Evolutionary conservation across 495 filamentous ascomycete genomes (phyloP).

Genomic region (Glonium stellatum): DNA sequence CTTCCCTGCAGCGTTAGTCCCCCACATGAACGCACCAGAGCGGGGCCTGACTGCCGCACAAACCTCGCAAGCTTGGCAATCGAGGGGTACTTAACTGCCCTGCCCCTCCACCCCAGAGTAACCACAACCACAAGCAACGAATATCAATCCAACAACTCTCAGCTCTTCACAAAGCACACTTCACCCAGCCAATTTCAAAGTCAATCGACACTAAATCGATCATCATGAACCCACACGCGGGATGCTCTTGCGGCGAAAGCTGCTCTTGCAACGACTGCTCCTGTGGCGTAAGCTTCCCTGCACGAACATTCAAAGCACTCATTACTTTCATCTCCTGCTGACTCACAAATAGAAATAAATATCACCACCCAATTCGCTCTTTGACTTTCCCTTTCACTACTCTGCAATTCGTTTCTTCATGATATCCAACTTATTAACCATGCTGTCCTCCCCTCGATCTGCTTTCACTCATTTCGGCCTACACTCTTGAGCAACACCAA

Average conservation of each 20-base stretch:
- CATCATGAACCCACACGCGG: neutral
- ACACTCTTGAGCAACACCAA: neutral
- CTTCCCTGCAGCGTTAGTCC: too few species aligned
- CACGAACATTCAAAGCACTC: too few species aligned
- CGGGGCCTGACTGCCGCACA: too few species aligned
- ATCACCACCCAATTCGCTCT: neutral
- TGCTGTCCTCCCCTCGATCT: neutral
- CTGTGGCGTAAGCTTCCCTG: constrained; percentile 4
- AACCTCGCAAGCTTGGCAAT: neutral
- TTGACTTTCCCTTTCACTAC: too few species aligned
- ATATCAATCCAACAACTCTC: neutral
- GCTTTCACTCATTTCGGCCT: neutral
- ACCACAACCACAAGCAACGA: neutral
- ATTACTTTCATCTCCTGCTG: neutral
- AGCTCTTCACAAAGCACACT: neutral
- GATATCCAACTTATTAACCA: neutral
- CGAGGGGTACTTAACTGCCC: neutral
- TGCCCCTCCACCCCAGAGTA: neutral
- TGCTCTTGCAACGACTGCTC: neutral
- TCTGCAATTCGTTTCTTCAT: neutral
- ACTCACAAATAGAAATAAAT: neutral
- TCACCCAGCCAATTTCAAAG: neutral
- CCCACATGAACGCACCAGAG: too few species aligned
- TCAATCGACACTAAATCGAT: neutral
- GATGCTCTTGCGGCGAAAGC: constrained; percentile 3